Percentiles rank a stretch among this genome's conserved stretches.
These are phyloP conservation scores for Neofusicoccum kwambonambiense DNA, from an alignment of 2,329 filamentous ascomycete genomes.

Conservation along the genomic window DNA sequence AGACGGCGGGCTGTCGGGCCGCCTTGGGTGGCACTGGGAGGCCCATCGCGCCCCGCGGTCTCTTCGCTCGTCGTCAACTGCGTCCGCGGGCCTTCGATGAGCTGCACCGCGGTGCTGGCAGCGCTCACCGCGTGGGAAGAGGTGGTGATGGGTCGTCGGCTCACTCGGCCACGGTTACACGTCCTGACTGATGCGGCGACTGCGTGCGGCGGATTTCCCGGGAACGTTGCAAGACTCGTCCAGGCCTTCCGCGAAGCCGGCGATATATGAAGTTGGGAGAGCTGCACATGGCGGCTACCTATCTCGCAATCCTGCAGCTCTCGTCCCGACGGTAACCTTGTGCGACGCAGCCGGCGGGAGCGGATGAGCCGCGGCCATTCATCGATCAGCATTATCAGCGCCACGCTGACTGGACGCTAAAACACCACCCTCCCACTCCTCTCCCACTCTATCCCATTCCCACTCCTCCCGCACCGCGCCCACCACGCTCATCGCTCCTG, in stretches of 20 bases:
- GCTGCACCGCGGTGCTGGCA: neutral
- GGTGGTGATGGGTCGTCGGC: neutral
- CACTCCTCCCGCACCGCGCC: constrained; percentile 7
- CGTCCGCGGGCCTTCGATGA: neutral
- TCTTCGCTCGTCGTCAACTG: neutral
- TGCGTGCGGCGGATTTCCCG: neutral
- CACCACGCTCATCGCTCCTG: neutral
- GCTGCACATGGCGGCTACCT: neutral
- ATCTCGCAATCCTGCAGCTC: neutral
- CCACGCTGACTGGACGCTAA: constrained; percentile 8
- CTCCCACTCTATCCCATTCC: constrained; percentile 15
- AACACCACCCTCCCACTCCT: constrained; percentile 1
- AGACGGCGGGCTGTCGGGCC: constrained; percentile 2
- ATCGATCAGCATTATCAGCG: neutral
- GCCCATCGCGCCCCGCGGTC: neutral
- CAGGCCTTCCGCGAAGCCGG: neutral
- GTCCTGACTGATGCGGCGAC: neutral
- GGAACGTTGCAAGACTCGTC: neutral
- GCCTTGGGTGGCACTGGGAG: constrained; percentile 11
- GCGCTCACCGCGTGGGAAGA: neutral
- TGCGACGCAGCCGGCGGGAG: neutral
- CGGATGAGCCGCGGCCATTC: constrained; percentile 10
- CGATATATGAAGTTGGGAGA: neutral
- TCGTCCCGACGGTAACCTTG: neutral
- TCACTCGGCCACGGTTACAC: neutral